Conservation (phyloP, 257 asterid genomes). For the Avicennia marina region DNA sequence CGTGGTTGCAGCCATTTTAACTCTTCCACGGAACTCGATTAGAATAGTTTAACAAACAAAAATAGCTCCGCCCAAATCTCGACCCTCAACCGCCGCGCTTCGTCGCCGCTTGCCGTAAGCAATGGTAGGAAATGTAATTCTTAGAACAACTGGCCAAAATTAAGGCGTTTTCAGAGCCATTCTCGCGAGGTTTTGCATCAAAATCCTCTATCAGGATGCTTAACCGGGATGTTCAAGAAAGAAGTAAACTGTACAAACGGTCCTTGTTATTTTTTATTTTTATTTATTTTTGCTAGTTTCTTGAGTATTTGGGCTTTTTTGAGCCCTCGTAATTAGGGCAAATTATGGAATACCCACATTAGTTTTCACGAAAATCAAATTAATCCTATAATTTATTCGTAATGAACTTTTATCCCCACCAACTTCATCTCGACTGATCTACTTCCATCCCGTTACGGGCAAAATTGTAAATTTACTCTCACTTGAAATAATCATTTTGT, state of each 20-base stretch:
- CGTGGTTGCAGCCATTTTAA: conserved; percentile 42
- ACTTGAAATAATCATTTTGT: too few relatives aligned
- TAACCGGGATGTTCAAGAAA: background rate
- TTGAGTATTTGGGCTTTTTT: too few relatives aligned
- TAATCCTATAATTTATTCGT: too few relatives aligned
- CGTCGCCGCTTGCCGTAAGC: background rate
- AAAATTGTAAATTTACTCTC: too few relatives aligned
- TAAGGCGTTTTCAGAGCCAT: background rate
- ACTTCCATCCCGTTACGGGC: too few relatives aligned
- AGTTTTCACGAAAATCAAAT: too few relatives aligned
- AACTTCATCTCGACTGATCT: too few relatives aligned
- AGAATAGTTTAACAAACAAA: background rate
- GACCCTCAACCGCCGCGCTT: background rate
- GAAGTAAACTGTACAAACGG: conserved; percentile 1
- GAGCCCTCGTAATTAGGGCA: too few relatives aligned
- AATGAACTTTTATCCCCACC: too few relatives aligned
- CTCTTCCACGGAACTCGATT: conserved; percentile 4
- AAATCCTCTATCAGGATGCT: background rate
- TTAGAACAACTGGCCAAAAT: background rate
- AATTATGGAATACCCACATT: too few relatives aligned
- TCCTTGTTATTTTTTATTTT: too few relatives aligned
- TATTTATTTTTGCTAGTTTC: too few relatives aligned
- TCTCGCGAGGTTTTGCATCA: conserved; percentile 9
- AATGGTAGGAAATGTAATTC: background rate
- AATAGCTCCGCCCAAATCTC: conserved; percentile 4